Evolutionary conservation across 2,329 filamentous ascomycete genomes (phyloP).

Genomic region (Botrytis paeoniae): DNA sequence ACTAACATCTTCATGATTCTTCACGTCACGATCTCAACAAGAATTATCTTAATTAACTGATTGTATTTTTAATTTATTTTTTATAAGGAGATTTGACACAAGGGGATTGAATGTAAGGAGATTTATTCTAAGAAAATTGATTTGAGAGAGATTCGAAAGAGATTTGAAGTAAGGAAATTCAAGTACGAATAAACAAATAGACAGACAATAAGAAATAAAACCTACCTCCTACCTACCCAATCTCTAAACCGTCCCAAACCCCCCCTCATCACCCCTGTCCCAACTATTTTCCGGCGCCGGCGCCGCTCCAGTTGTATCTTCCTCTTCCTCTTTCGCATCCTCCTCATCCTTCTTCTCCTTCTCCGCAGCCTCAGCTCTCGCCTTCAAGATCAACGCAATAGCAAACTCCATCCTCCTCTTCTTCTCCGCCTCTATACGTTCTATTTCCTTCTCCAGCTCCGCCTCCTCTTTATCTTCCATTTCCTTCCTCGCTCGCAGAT

Average conservation of each 20-base stretch:
- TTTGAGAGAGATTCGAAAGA: too few species aligned
- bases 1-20: too few species aligned
- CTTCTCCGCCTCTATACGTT: not conserved
- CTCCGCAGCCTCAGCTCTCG: not conserved
- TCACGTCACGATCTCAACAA: too few species aligned
- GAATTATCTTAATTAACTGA: too few species aligned
- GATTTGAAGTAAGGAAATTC: not conserved
- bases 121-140: too few species aligned
- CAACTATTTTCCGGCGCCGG: not conserved
- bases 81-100: fast-evolving
- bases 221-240: not conserved
- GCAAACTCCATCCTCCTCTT: not conserved
- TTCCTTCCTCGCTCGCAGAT: not conserved
- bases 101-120: not conserved
- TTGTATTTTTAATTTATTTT: too few species aligned
- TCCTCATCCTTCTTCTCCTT: fast-evolving
- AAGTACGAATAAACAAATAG: not conserved
- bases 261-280: not conserved
- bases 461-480: not conserved
- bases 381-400: not conserved
- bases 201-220: not conserved
- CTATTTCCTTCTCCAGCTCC: not conserved
- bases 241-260: not conserved
- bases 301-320: not conserved
- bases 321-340: fast-evolving